These are phyloP conservation scores for Elsinoe perseae DNA, from an alignment of 2,329 filamentous ascomycete genomes.

Conservation along the genomic window DNA sequence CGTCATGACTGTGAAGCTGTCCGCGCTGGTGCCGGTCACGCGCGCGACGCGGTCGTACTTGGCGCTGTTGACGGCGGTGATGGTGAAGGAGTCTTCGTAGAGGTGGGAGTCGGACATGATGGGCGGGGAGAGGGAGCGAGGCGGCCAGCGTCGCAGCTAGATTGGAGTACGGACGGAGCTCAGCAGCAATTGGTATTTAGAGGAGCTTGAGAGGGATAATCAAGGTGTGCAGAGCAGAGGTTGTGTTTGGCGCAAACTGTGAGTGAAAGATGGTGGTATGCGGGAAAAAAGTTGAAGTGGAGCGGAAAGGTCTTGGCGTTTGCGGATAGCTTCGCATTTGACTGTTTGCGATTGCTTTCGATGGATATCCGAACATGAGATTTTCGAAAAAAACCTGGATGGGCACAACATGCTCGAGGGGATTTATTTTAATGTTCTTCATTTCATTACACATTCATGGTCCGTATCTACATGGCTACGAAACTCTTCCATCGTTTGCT, in stretches of 20 bases:
- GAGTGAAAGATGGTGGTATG: background rate
- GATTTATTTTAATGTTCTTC: background rate
- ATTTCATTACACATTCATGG: background rate
- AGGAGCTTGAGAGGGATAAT: background rate
- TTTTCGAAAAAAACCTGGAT: no score
- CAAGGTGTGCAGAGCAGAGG: background rate
- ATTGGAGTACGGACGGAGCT: no score
- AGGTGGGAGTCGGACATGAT: slow-evolving; percentile 78
- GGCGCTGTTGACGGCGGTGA: slow-evolving; percentile 68
- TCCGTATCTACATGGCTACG: background rate
- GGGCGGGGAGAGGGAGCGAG: slow-evolving; percentile 20
- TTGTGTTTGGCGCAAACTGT: background rate
- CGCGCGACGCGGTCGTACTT: slow-evolving; percentile 96
- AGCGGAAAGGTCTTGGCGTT: slow-evolving; percentile 8
- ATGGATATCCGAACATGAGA: no score
- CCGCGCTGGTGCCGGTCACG: slow-evolving; percentile 66
- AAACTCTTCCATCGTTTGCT: background rate
- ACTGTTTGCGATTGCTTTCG: no score
- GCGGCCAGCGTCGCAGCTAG: background rate
- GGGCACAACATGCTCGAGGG: no score
- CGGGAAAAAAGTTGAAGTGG: slow-evolving; percentile 5
- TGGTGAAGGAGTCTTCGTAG: slow-evolving; percentile 84
- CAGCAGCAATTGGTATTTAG: background rate
- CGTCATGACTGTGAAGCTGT: slow-evolving; percentile 66
- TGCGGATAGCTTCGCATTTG: slow-evolving; percentile 7